Evolutionary conservation across 2,329 filamentous ascomycete genomes (phyloP).

Genomic region (Davidsoniella eucalypti): DNA sequence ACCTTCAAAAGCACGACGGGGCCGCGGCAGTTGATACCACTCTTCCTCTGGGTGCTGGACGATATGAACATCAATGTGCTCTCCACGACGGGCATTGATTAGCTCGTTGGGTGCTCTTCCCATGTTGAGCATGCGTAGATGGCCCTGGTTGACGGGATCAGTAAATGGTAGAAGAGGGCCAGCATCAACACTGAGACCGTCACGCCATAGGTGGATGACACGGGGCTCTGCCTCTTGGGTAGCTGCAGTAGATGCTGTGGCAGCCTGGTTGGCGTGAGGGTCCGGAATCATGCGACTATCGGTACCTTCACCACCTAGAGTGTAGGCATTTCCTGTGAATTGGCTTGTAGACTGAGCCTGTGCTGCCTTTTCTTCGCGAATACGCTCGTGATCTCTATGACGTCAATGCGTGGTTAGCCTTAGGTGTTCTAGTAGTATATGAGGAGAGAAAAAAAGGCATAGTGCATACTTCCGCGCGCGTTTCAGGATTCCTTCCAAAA

Average conservation of each 20-base stretch:
- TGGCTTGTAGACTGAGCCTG: conserved; percentile 32
- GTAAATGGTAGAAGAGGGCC: conserved; percentile 63
- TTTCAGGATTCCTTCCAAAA: conserved; percentile 48
- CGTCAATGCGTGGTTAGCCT: not conserved
- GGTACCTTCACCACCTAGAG: conserved; percentile 60
- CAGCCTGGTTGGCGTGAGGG: conserved; percentile 22
- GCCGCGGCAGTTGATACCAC: conserved; percentile 55
- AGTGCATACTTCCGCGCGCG: conserved; percentile 33
- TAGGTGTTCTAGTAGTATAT: too few species aligned
- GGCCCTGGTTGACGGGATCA: conserved; percentile 56
- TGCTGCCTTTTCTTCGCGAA: conserved; percentile 13
- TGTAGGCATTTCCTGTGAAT: conserved; percentile 58
- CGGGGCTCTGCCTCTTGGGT: conserved; percentile 29
- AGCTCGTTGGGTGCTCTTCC: conserved; percentile 63
- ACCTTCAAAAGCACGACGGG: conserved; percentile 61
- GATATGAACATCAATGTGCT: conserved; percentile 65
- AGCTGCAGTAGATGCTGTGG: conserved; percentile 18
- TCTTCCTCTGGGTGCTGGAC: conserved; percentile 54
- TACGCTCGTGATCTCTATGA: conserved; percentile 3
- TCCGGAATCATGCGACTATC: conserved; percentile 54
- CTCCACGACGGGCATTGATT: conserved; percentile 58
- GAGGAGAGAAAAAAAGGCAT: not conserved
- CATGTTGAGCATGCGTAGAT: conserved; percentile 58
- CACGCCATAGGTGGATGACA: conserved; percentile 62
- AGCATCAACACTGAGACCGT: conserved; percentile 76